phyloP scores from a whole-genome alignment of 2,329 filamentous ascomycete genomes.

The Fusarium acutatum region DNA sequence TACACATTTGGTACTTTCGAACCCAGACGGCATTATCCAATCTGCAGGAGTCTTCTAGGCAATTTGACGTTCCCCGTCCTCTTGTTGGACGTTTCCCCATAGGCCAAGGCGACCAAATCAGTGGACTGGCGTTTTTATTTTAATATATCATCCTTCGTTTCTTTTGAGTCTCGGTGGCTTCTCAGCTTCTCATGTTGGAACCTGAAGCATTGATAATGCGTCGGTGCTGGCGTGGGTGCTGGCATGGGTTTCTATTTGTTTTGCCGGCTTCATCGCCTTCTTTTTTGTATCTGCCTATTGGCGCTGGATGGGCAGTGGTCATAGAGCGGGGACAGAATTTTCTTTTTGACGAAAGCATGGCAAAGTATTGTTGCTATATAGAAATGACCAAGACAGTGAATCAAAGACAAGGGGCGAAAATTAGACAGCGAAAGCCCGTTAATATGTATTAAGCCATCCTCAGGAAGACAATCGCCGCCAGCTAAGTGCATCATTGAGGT shows the following conservation, averaged over 20 bases:
- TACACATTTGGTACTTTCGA: not conserved
- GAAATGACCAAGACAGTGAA: not conserved
- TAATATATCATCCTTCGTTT: not conserved
- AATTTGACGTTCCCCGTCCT: not conserved
- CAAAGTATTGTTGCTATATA: conserved; percentile 20
- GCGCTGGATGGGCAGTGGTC: not conserved
- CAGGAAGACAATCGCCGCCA: not conserved
- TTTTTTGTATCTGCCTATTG: conserved; percentile 5
- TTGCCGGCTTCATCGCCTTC: conserved; percentile 9
- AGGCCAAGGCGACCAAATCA: not conserved
- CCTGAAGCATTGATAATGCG: not conserved
- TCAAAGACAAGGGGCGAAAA: not conserved
- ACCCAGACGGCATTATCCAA: not conserved
- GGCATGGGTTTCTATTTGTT: conserved; percentile 5
- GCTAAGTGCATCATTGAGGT: not conserved
- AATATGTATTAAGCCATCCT: not conserved
- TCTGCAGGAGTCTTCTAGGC: conserved; percentile 5
- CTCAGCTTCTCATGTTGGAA: not conserved
- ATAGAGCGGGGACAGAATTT: not conserved
- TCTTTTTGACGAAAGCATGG: not conserved
- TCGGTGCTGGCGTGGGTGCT: not conserved
- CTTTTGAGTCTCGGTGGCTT: not conserved
- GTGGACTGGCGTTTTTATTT: conserved; percentile 20
- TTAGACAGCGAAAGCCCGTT: not conserved
- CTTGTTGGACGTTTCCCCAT: not conserved